Conservation (phyloP, 2,329 filamentous ascomycete genomes). For the Fusarium guadeloupense region DNA sequence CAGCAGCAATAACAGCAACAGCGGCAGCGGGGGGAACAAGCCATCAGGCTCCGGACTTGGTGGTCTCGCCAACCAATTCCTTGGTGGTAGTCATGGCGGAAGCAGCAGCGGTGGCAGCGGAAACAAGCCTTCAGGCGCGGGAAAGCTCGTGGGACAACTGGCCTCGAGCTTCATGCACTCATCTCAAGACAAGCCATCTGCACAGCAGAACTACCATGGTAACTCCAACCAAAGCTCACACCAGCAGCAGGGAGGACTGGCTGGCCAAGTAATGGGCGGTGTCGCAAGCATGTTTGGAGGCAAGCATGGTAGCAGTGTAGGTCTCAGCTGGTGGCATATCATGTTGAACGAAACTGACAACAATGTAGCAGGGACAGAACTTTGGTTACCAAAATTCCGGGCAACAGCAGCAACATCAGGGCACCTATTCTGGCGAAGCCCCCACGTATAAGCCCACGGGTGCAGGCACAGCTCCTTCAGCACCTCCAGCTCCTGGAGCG, state of each 20-base stretch:
- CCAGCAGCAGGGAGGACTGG: slow-evolving; percentile 58
- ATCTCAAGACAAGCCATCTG: slow-evolving; percentile 57
- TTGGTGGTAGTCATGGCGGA: slow-evolving; percentile 48
- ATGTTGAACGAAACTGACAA: slow-evolving; percentile 18
- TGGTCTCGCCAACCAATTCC: slow-evolving; percentile 57
- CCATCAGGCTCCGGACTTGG: slow-evolving; percentile 41
- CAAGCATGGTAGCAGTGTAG: slow-evolving; percentile 51
- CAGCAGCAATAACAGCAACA: no score
- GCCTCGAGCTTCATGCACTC: slow-evolving; percentile 65
- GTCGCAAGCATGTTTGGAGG: slow-evolving; percentile 64
- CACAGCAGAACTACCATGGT: slow-evolving; percentile 60
- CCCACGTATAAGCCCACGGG: slow-evolving; percentile 58
- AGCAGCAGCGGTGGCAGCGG: slow-evolving; percentile 46
- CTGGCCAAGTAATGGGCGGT: slow-evolving; percentile 64
- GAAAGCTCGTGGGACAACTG: slow-evolving; percentile 67
- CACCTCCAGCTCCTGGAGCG: slow-evolving; percentile 38
- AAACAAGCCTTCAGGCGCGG: slow-evolving; percentile 52
- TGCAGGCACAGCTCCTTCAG: slow-evolving; percentile 42
- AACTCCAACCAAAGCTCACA: slow-evolving; percentile 52
- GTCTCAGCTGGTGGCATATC: slow-evolving; percentile 23
- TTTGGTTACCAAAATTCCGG: slow-evolving; percentile 71
- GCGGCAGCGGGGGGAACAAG: slow-evolving; percentile 49
- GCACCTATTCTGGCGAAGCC: slow-evolving; percentile 66
- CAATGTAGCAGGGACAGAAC: slow-evolving; percentile 56
- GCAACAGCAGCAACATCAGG: slow-evolving; percentile 47